phyloP scores from a whole-genome alignment of 1,284 basidiomycete species.

The Schizophyllum amplum region DNA sequence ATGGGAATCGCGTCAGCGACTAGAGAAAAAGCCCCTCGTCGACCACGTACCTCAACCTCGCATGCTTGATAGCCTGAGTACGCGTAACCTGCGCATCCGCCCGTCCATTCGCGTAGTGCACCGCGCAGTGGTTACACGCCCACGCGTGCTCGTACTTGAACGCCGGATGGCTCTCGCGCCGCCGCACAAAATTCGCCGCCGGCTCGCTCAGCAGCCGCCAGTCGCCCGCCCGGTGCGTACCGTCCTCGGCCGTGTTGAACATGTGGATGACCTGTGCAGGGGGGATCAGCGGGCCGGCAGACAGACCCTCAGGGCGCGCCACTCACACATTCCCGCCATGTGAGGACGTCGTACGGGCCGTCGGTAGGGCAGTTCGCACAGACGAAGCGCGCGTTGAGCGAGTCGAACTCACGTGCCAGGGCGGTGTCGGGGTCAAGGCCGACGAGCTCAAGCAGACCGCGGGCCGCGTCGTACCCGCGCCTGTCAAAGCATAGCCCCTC shows the following conservation, averaged over 20 bases:
- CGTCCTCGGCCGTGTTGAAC: not conserved
- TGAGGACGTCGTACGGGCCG: not conserved
- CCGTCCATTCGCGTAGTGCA: not conserved
- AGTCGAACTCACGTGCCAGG: not conserved
- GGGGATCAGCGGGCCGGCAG: not conserved
- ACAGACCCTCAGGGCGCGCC: not conserved
- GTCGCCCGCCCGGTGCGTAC: not conserved
- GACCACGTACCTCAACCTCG: not conserved
- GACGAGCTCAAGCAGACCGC: not conserved
- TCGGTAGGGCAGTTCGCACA: not conserved
- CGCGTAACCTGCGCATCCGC: not conserved
- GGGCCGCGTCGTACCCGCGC: not conserved
- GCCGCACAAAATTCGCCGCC: not conserved
- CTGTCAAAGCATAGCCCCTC: not conserved
- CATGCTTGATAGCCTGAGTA: not conserved
- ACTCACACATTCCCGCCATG: not conserved
- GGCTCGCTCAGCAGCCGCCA: not conserved
- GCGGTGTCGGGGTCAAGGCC: not conserved
- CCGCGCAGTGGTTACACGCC: not conserved
- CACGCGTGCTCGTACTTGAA: not conserved
- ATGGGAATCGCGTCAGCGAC: not conserved
- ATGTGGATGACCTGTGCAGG: not conserved
- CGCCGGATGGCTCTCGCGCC: not conserved
- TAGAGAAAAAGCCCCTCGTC: not conserved
- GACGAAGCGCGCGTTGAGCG: not conserved